Evolutionary conservation across 202 grass and related monocot species (phyloP).

Genomic region (Schoenoplectus triqueter): DNA sequence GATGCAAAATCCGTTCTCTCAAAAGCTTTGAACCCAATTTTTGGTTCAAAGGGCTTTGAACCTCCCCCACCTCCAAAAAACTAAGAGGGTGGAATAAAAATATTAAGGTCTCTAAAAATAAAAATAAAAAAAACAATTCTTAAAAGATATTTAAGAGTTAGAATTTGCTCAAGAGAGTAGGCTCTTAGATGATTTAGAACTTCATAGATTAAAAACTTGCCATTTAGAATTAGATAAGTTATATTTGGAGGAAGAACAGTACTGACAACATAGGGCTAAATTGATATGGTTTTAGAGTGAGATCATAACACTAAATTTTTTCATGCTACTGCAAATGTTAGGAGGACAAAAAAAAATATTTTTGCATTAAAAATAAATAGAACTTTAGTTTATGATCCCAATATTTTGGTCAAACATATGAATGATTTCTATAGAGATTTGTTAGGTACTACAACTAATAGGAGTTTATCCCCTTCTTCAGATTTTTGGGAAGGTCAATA

Average conservation of each 20-base stretch:
- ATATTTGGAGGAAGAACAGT: background rate
- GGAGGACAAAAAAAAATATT: background rate
- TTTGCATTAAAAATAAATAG: background rate
- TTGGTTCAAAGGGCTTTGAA: too few relatives aligned
- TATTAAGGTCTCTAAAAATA: background rate
- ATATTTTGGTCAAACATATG: too few relatives aligned
- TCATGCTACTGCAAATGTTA: background rate
- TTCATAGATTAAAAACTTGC: background rate
- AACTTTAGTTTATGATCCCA: too few relatives aligned
- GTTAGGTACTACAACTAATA: too few relatives aligned
- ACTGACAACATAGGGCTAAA: background rate
- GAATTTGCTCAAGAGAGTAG: too few relatives aligned
- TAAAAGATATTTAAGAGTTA: too few relatives aligned
- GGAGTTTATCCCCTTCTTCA: too few relatives aligned
- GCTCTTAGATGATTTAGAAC: background rate
- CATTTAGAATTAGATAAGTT: background rate
- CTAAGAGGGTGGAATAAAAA: background rate
- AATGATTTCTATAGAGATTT: too few relatives aligned
- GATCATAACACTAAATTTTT: background rate
- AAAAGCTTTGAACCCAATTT: too few relatives aligned
- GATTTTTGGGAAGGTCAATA: too few relatives aligned
- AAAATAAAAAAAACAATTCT: background rate
- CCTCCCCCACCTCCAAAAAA: background rate
- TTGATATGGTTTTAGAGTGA: background rate
- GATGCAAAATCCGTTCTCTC: too few relatives aligned